These are phyloP conservation scores for Scheffersomyces stambukii DNA, from an alignment of 1,139 yeast genomes.

Conservation along the genomic window DNA sequence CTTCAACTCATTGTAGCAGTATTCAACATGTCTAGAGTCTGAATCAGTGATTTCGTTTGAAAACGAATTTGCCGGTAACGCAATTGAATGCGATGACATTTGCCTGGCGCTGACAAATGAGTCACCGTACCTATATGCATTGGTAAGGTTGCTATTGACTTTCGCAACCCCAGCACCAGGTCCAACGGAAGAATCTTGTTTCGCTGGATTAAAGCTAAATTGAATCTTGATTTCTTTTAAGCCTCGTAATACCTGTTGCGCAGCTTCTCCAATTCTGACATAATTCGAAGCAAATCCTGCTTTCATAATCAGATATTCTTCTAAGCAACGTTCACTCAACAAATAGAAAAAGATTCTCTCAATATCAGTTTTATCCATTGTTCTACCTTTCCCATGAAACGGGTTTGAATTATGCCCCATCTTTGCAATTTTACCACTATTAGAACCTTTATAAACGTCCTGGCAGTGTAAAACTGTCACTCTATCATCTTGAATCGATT, in stretches of 20 bases:
- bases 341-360: conserved; percentile 81
- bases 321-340: conserved; percentile 61
- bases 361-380: conserved; percentile 58
- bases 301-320: conserved; percentile 70
- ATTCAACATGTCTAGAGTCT: conserved; percentile 25
- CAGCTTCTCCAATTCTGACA: conserved; percentile 54
- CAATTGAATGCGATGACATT: conserved; percentile 11
- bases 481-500: conserved; percentile 49
- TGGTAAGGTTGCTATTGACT: conserved; percentile 1
- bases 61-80: conserved; percentile 14
- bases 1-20: conserved; percentile 40
- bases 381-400: conserved; percentile 69
- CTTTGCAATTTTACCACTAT: conserved; percentile 52
- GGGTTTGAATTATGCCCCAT: conserved; percentile 59
- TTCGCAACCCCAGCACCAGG: background rate
- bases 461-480: conserved; percentile 81
- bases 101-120: conserved; percentile 10
- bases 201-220: conserved; percentile 11
- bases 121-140: conserved; percentile 7
- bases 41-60: too few species aligned
- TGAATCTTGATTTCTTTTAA: conserved; percentile 36
- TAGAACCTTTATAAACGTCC: conserved; percentile 79
- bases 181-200: too few species aligned
- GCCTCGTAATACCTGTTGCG: conserved; percentile 43
- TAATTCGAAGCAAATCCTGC: conserved; percentile 79